Conservation (phyloP, 1,284 basidiomycete genomes). For the Leccinum subspadiceum region DNA sequence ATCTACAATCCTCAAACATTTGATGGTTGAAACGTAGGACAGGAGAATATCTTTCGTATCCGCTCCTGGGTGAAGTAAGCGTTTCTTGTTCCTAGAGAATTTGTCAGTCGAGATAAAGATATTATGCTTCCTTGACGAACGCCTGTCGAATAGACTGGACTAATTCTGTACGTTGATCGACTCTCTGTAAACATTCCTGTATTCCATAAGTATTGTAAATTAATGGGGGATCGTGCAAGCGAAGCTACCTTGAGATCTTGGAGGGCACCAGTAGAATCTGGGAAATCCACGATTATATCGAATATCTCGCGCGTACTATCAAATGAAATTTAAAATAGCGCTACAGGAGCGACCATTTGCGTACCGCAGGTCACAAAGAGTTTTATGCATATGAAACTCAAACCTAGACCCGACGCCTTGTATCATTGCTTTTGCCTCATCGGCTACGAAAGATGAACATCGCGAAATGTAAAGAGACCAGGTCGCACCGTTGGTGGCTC, state of each 20-base stretch:
- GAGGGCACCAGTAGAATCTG: constrained; percentile 84
- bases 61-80: constrained; percentile 93
- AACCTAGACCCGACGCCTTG: constrained; percentile 83
- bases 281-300: constrained; percentile 93
- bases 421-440: constrained; percentile 70
- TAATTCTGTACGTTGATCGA: constrained; percentile 72
- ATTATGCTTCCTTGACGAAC: constrained; percentile 40
- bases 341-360: constrained; percentile 23
- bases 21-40: constrained; percentile 95
- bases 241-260: constrained; percentile 76
- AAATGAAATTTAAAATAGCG: background rate
- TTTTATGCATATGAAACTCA: constrained; percentile 90
- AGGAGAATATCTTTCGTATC: constrained; percentile 90
- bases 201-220: background rate
- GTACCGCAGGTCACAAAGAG: constrained; percentile 80
- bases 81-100: constrained; percentile 67
- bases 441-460: constrained; percentile 42
- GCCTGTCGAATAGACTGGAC: constrained; percentile 69
- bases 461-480: constrained; percentile 22
- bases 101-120: constrained; percentile 5
- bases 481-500: constrained; percentile 51
- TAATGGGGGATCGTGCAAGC: background rate
- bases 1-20: constrained; percentile 87
- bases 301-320: constrained; percentile 85
- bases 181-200: constrained; percentile 75